Base-by-base conservation (phyloP, 345 rosid genomes). In the Erucastrum elatum region DNA sequence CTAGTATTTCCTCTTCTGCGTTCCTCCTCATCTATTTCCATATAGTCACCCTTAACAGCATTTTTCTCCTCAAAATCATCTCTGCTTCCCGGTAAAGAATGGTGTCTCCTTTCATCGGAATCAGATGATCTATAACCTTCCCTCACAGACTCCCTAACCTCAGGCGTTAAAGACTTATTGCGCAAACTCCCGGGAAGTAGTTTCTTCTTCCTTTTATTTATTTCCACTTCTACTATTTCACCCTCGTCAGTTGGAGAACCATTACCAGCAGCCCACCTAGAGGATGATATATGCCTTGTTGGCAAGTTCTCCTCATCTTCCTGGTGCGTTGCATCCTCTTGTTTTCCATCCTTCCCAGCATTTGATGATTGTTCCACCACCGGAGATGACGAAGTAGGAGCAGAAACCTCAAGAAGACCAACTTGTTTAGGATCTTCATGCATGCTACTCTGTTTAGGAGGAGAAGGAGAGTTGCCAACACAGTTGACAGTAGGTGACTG, bases 191-290 rank as follows among this genome's bases (percentile, higher is more conserved):
- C 84, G 16, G 72, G 64, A 58, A 85, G 78, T 61, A 78, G 75
- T 82, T 87, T 88, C 76, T 87, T 95, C 85, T 90, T 88, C 78
- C 86, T 91, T 84, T 75, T 93, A 64, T 82, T 84, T 66, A 77
- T 68, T 82, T 82, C 94, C 73, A 80, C 88, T 76, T 90, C 98
- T 46, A 88, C 81, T 56, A 94, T 87, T 73, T 92, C 98, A 77
- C 97, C 97, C 81, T 92, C 93, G 76, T 91, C 98, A 79, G 76
- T 83, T 4, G 99, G 98, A 79, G 99, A 93, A 82, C 77, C 88
- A 82, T 87, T 84, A 6, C 96, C 94, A 66, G 90, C 85, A 9
- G 98, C 99, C 99, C 99, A 96, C 79, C 97, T 90, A 4, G 99
- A 96, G 76, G 94, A 93, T 27, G 96, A 93, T 64, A 96, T 96